Evolutionary conservation across 1,139 yeast species (phyloP), one percentile per base, ranked within the genome.

Genomic region (Candida pseudoviswanathii): DNA sequence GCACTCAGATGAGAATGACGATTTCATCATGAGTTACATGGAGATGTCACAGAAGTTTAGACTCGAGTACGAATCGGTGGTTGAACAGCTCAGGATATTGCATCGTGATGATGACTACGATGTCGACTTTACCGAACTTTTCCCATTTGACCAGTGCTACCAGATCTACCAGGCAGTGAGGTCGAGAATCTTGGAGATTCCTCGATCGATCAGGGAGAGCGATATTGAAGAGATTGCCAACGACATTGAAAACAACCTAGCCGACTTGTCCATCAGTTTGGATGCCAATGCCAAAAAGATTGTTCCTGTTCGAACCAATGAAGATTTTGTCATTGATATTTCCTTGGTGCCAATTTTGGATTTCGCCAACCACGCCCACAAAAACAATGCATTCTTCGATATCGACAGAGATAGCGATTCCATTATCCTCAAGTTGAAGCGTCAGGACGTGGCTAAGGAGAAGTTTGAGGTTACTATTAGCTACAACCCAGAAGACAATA

Each of bases 301-400:
- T 4, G 33, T 31, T 1, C 39, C 32, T 21, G 39, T 29, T 3
- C 52, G 45, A 5, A 31, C 44, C 22, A 56, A 54, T 29, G 65
- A 63, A 10, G 80, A 76, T 44, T 85, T 70, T 54, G 63, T 66
- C 7, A 80, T 81, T 4, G 76, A 80, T 47, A 73, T 83, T 0
- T 77, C 89, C 0, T 63, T 86, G 49, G 89, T 86, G 0, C 91
- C 94, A 0, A 55, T 84, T 0, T 60, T 86, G 32, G 94, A 86
- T 61, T 86, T 81, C 70, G 88, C 80, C 4, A 86, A 86, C 59
- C 94, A 86, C 60, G 67, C 66, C 42, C 67, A 64, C 39, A 36
- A 53, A 5, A 66, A 69, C 44, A 85, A 83, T 62, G 79, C 87
- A 0, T 75, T 71, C 55, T 86, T 84, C 65, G 94, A 86, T 61